These are phyloP conservation scores for button mushroom (Agaricus bisporus) DNA, from an alignment of 768 basidiomycete species.

Conservation along the genomic window DNA sequence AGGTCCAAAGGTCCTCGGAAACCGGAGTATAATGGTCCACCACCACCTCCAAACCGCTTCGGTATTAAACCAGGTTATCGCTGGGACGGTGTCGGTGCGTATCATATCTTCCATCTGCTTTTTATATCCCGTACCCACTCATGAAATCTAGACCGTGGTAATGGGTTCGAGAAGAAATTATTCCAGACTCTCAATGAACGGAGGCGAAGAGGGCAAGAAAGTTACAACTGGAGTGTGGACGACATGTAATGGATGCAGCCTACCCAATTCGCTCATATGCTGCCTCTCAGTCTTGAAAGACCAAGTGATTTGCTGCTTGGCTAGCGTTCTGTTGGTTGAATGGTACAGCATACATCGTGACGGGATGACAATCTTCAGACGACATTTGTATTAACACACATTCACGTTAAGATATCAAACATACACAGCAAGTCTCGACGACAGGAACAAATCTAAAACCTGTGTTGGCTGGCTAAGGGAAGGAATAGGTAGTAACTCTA, in stretches of 20 bases:
- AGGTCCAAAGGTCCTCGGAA: conserved; percentile 65
- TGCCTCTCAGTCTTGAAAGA: neutral
- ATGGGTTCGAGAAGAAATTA: conserved; percentile 89
- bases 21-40: conserved; percentile 84
- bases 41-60: conserved; percentile 92
- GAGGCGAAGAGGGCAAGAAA: conserved; percentile 63
- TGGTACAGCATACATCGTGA: neutral
- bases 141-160: conserved; percentile 64
- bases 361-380: neutral
- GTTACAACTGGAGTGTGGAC: conserved; percentile 83
- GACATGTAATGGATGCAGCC: conserved; percentile 62
- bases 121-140: neutral
- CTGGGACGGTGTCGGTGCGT: conserved; percentile 96
- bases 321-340: too few species aligned
- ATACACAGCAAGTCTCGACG: too few species aligned
- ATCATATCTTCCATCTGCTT: neutral
- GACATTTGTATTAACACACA: neutral
- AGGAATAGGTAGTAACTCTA: neutral
- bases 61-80: conserved; percentile 92
- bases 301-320: too few species aligned
- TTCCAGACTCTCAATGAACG: conserved; percentile 81
- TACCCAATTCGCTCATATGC: neutral
- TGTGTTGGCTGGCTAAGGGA: too few species aligned
- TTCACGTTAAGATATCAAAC: neutral
- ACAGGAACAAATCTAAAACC: too few species aligned